Conservation (phyloP, 345 rosid species). For the Brassica nigra region DNA sequence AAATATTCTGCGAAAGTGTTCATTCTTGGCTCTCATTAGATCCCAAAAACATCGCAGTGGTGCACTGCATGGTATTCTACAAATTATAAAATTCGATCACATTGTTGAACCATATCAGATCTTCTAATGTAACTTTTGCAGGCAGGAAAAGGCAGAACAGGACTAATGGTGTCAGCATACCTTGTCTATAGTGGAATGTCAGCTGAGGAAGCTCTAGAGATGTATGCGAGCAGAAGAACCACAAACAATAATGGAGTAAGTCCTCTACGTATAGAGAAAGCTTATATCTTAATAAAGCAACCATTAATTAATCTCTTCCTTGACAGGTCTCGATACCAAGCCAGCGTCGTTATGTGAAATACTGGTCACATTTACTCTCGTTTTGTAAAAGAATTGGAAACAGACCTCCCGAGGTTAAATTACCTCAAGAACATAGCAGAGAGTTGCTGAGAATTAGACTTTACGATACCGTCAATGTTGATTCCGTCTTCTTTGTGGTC, state of each 20-base stretch:
- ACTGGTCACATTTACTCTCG: conserved; percentile 60
- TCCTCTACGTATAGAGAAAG: neutral
- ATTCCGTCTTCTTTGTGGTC: conserved; percentile 79
- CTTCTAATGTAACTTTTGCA: conserved; percentile 40
- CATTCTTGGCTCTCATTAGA: conserved; percentile 76
- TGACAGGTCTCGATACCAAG: conserved; percentile 91
- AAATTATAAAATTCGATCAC: neutral
- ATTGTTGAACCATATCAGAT: neutral
- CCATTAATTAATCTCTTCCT: neutral
- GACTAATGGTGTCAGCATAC: conserved; percentile 84
- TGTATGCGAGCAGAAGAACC: conserved; percentile 86
- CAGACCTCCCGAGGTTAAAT: conserved; percentile 56
- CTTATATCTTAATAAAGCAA: neutral
- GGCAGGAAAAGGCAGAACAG: conserved; percentile 99
- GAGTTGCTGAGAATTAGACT: conserved; percentile 78
- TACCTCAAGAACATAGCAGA: conserved; percentile 65
- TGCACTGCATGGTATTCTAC: conserved; percentile 84
- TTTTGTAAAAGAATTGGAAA: conserved; percentile 46
- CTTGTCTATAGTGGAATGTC: conserved; percentile 84
- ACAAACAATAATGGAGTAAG: conserved; percentile 94
- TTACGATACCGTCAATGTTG: conserved; percentile 65
- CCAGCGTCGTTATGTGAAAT: conserved; percentile 87
- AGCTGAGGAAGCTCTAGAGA: conserved; percentile 79
- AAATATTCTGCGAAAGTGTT: conserved; percentile 79
- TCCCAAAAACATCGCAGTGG: conserved; percentile 72